These are phyloP conservation scores for Parastagonospora nodorum DNA, from an alignment of 2,329 filamentous ascomycete genomes.

Conservation along the genomic window DNA sequence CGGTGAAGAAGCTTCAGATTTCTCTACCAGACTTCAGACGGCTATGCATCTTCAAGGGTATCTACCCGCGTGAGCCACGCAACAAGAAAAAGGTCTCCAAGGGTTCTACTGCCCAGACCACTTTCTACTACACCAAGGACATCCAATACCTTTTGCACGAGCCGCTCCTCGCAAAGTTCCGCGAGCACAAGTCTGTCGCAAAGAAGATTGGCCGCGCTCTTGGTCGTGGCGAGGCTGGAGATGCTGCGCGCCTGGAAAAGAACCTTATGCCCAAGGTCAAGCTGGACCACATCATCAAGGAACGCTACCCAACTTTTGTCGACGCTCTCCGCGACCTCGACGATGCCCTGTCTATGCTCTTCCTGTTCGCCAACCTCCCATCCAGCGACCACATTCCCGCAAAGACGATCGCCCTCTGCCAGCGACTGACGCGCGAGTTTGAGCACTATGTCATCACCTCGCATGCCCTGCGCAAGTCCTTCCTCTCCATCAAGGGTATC, in stretches of 20 bases:
- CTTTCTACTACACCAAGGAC: constrained; percentile 91
- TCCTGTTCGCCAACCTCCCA: constrained; percentile 95
- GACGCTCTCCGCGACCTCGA: constrained; percentile 94
- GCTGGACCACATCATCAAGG: constrained; percentile 95
- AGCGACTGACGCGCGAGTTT: constrained; percentile 91
- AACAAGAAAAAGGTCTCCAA: constrained; percentile 97
- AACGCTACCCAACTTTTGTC: constrained; percentile 96
- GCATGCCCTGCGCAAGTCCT: constrained; percentile 90
- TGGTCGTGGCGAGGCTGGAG: constrained; percentile 85
- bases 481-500: constrained; percentile 98
- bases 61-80: constrained; percentile 95
- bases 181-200: constrained; percentile 93
- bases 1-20: constrained; percentile 96
- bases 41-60: constrained; percentile 99
- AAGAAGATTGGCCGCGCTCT: constrained; percentile 97
- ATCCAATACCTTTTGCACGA: constrained; percentile 98
- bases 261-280: constrained; percentile 88
- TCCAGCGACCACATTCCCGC: constrained; percentile 87
- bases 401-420: constrained; percentile 94
- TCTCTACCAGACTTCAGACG: constrained; percentile 96
- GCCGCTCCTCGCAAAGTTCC: constrained; percentile 90
- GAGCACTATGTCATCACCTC: constrained; percentile 96
- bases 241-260: constrained; percentile 89
- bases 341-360: constrained; percentile 95
- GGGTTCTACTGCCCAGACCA: constrained; percentile 85